These are phyloP conservation scores for Mortierella polycephala DNA, from an alignment of 371 early-diverging fungal genomes.

Conservation along the genomic window DNA sequence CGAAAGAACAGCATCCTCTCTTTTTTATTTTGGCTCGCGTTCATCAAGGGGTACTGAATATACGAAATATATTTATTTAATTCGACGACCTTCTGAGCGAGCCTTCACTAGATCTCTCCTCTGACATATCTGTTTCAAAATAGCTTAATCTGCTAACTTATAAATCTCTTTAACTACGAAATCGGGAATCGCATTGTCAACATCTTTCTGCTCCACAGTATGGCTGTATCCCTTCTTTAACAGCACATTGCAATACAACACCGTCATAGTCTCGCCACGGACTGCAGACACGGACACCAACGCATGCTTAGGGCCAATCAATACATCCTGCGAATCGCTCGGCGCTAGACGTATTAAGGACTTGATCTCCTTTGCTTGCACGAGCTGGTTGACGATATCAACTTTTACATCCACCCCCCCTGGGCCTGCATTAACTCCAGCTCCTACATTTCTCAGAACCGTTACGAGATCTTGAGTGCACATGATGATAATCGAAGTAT, in stretches of 20 bases:
- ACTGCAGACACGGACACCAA: conserved; percentile 3
- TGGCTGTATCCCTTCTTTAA: conserved; percentile 2
- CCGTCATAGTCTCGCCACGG: conserved; percentile 2
- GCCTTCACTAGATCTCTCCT: too few species aligned
- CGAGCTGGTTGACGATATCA: not conserved
- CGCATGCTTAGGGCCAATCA: conserved; percentile 1
- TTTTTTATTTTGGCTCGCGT: too few species aligned
- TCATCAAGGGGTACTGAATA: too few species aligned
- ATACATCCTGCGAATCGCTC: not conserved
- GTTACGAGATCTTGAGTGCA: conserved; percentile 5
- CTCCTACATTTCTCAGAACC: not conserved
- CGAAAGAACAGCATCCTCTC: too few species aligned
- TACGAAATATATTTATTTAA: too few species aligned
- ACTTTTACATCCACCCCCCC: conserved; percentile 1
- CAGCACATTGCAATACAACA: conserved; percentile 2
- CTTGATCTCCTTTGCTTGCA: conserved; percentile 1
- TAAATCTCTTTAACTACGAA: too few species aligned
- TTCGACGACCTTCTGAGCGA: too few species aligned
- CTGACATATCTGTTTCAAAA: too few species aligned
- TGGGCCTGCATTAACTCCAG: conserved; percentile 8
- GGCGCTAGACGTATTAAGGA: not conserved
- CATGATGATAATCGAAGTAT: not conserved
- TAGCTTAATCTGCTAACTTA: not conserved
- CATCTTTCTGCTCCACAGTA: conserved; percentile 5
- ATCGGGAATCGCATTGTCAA: not conserved